Evolutionary conservation across 2,329 filamentous ascomycete species (phyloP).

Genomic region (Rasamsonia emersonii): DNA sequence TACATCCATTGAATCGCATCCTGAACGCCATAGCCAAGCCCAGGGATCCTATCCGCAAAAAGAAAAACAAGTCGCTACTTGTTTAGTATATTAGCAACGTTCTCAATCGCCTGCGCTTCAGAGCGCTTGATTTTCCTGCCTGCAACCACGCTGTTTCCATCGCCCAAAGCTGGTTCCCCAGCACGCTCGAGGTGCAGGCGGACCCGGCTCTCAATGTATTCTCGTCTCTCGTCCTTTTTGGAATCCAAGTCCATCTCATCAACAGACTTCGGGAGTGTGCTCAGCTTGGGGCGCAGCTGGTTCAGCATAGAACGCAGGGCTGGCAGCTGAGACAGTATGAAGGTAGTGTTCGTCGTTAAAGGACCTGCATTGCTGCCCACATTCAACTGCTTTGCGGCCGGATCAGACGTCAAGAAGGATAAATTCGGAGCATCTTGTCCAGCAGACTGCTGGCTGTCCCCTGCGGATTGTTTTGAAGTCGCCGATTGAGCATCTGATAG

Average conservation of each 20-base stretch:
- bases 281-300: constrained; percentile 57
- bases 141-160: constrained; percentile 25
- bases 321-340: constrained; percentile 75
- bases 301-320: constrained; percentile 64
- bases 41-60: not conserved
- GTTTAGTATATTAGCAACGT: constrained; percentile 26
- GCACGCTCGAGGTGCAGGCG: constrained; percentile 62
- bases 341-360: constrained; percentile 46
- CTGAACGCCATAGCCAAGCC: too few species aligned
- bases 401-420: constrained; percentile 48
- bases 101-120: constrained; percentile 35
- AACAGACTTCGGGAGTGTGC: constrained; percentile 29
- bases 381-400: constrained; percentile 39
- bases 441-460: constrained; percentile 10
- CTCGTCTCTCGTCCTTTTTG: constrained; percentile 61
- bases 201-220: constrained; percentile 77
- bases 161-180: constrained; percentile 28
- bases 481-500: constrained; percentile 30
- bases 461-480: constrained; percentile 10
- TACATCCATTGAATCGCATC: too few species aligned
- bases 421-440: constrained; percentile 30
- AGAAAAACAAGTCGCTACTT: constrained; percentile 3
- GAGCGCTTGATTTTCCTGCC: constrained; percentile 31
- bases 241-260: constrained; percentile 36
- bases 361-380: constrained; percentile 32